Percentiles rank a stretch among this genome's conserved stretches.
Evolutionary conservation across 2,329 filamentous ascomycete genomes (phyloP).

Genomic region (Aspergillus transmontanensis): DNA sequence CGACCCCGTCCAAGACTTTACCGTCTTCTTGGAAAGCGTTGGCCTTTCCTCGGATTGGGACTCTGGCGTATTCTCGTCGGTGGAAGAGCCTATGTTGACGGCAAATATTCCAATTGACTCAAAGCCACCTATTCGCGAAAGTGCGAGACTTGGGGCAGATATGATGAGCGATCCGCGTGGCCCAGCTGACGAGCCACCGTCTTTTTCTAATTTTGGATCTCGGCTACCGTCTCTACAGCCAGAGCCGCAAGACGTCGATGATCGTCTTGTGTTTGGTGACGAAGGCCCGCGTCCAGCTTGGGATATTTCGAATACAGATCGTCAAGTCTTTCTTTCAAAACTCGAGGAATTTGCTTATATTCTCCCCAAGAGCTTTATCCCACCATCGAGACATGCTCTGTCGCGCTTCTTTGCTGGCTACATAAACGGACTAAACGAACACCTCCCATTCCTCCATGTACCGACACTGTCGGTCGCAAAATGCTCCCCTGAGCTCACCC

Average conservation of each 20-base stretch:
- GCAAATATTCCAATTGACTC: constrained; percentile 40
- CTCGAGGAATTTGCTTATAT: constrained; percentile 50
- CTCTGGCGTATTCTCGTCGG: constrained; percentile 48
- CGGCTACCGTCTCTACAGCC: constrained; percentile 51
- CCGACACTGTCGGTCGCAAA: constrained; percentile 50
- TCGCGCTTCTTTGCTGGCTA: constrained; percentile 55
- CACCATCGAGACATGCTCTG: constrained; percentile 52
- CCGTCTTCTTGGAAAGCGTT: constrained; percentile 52
- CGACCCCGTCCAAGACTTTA: constrained; percentile 53
- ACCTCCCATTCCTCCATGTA: constrained; percentile 55
- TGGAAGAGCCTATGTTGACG: constrained; percentile 43
- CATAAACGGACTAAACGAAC: constrained; percentile 54
- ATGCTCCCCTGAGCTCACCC: constrained; percentile 51
- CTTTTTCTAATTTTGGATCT: constrained; percentile 53
- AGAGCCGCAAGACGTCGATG: constrained; percentile 48
- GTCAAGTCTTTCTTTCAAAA: constrained; percentile 47
- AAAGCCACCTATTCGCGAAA: constrained; percentile 36
- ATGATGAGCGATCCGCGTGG: constrained; percentile 41
- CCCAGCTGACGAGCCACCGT: constrained; percentile 44
- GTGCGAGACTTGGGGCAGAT: constrained; percentile 42
- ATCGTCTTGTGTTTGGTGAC: constrained; percentile 44
- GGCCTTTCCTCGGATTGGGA: constrained; percentile 54
- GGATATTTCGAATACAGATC: constrained; percentile 51
- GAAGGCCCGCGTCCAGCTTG: constrained; percentile 48
- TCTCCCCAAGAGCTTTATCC: constrained; percentile 49